A percentile compares a stretch with the other conserved stretches of the same genome.
phyloP scores from a whole-genome alignment of 176 grass and related monocot genomes.

The Hsuehochloa calcarea region DNA sequence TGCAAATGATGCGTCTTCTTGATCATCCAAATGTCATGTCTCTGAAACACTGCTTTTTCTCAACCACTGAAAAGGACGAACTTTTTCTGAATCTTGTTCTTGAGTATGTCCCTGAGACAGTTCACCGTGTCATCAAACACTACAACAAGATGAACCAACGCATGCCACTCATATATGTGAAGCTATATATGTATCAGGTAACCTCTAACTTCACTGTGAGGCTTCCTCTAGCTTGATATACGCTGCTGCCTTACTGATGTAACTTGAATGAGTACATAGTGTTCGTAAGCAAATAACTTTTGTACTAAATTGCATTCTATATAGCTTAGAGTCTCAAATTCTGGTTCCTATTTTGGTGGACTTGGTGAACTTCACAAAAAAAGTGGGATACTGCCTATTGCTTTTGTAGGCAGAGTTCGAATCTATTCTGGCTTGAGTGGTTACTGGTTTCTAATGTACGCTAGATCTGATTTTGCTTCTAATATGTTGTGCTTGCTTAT shows the following conservation, averaged over 20 bases:
- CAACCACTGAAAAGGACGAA: conserved; percentile 74
- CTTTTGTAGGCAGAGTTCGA: not conserved
- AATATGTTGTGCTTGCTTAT: not conserved
- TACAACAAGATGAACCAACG: conserved; percentile 77
- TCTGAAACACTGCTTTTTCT: conserved; percentile 78
- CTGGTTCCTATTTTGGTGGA: not conserved
- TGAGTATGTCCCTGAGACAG: conserved; percentile 74
- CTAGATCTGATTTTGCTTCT: not conserved
- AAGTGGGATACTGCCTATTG: not conserved
- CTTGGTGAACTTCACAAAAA: not conserved
- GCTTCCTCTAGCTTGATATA: not conserved
- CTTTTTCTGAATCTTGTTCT: conserved; percentile 70
- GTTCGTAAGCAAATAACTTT: conserved; percentile 9
- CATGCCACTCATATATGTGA: conserved; percentile 76
- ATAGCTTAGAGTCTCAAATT: not conserved
- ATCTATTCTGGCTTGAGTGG: not conserved
- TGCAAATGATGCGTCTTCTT: conserved; percentile 74
- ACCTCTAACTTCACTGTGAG: not conserved
- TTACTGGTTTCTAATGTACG: not conserved
- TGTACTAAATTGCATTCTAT: not conserved
- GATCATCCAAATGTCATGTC: conserved; percentile 74
- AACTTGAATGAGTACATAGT: not conserved
- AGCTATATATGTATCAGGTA: conserved; percentile 72
- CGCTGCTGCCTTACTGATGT: not conserved
- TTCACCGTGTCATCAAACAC: conserved; percentile 72